Percentiles rank a stretch among this genome's conserved stretches.
phyloP scores from a whole-genome alignment of 805 yeast species.

The Zygosaccharomyces bailii region DNA sequence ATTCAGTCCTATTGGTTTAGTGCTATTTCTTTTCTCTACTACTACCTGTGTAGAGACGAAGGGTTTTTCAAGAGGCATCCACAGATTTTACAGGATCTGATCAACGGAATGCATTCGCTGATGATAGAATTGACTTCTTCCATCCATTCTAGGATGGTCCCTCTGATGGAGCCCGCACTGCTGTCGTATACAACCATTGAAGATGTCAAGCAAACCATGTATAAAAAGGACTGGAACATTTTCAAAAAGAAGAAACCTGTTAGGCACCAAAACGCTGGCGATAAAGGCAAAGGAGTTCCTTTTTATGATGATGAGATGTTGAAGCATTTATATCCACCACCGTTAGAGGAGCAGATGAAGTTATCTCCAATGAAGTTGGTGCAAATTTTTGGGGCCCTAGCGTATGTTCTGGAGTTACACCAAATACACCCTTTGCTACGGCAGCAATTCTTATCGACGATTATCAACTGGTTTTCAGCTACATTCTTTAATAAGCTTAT shows the following conservation, averaged over 20 bases:
- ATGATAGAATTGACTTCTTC: slow-evolving; percentile 65
- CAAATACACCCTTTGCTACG: slow-evolving; percentile 74
- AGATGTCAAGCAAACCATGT: slow-evolving; percentile 70
- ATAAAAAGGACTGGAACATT: slow-evolving; percentile 68
- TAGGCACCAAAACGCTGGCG: slow-evolving; percentile 17
- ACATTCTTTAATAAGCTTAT: slow-evolving; percentile 71
- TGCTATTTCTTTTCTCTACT: slow-evolving; percentile 69
- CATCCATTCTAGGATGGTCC: slow-evolving; percentile 56
- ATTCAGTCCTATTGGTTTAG: slow-evolving; percentile 85
- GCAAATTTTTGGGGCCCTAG: slow-evolving; percentile 83
- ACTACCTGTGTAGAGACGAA: slow-evolving; percentile 69
- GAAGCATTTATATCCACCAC: slow-evolving; percentile 79
- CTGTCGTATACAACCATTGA: slow-evolving; percentile 79
- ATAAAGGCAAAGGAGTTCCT: slow-evolving; percentile 12
- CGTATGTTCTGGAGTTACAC: slow-evolving; percentile 79
- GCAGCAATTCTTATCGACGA: slow-evolving; percentile 72
- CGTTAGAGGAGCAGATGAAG: slow-evolving; percentile 70
- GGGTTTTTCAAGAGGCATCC: slow-evolving; percentile 54
- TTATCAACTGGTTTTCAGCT: slow-evolving; percentile 73
- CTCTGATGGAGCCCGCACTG: slow-evolving; percentile 60
- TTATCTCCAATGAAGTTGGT: slow-evolving; percentile 87
- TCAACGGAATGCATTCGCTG: slow-evolving; percentile 54
- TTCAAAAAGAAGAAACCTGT: slow-evolving; percentile 44
- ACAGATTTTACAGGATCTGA: slow-evolving; percentile 54
- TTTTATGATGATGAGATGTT: slow-evolving; percentile 67